Conservation (phyloP, 2,329 filamentous ascomycete genomes). For the Neopestalotiopsis sp. region DNA sequence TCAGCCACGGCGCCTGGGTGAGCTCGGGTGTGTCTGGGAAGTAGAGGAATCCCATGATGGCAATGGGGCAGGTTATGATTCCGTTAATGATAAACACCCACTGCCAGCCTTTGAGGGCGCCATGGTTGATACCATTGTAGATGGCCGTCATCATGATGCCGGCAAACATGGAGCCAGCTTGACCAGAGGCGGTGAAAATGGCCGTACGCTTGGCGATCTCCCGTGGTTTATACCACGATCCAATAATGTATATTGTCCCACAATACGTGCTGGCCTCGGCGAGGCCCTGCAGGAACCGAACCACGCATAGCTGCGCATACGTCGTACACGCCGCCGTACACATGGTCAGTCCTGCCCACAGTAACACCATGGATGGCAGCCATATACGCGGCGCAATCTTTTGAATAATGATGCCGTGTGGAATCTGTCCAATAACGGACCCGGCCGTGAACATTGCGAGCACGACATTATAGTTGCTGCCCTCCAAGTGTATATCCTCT, state of each 20-base stretch:
- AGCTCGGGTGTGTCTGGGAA: constrained; percentile 47
- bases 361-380: constrained; percentile 50
- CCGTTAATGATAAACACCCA: constrained; percentile 62
- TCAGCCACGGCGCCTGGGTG: constrained; percentile 42
- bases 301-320: constrained; percentile 37
- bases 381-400: constrained; percentile 52
- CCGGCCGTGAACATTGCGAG: constrained; percentile 40
- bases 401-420: constrained; percentile 50
- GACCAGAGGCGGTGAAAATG: constrained; percentile 57
- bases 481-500: constrained; percentile 42
- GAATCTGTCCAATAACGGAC: constrained; percentile 46
- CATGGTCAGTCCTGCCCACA: constrained; percentile 52
- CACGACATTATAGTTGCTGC: constrained; percentile 42
- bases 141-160: constrained; percentile 59
- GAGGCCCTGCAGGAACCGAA: constrained; percentile 50
- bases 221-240: constrained; percentile 58
- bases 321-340: constrained; percentile 34
- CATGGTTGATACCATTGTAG: constrained; percentile 42
- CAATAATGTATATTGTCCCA: constrained; percentile 53
- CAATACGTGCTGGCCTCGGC: constrained; percentile 54
- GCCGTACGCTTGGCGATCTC: constrained; percentile 57
- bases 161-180: constrained; percentile 58
- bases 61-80: constrained; percentile 57
- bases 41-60: constrained; percentile 54
- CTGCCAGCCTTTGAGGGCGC: constrained; percentile 50